Conservation (phyloP, 306 rosid species). For the Comarum palustre region DNA sequence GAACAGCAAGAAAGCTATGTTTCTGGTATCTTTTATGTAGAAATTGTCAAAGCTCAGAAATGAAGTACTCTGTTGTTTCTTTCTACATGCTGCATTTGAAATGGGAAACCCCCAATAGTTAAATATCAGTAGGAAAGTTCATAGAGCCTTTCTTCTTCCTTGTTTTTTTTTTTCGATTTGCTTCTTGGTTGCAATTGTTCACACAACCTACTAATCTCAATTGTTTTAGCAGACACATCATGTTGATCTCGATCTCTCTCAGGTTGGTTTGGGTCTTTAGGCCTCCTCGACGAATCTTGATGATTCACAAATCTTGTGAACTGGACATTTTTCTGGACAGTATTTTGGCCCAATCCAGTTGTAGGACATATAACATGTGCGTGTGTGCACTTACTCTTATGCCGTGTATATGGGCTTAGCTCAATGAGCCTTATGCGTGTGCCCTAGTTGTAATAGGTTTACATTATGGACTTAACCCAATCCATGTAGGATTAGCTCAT, state of each 20-base stretch:
- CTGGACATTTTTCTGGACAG: no score
- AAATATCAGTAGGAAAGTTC: constrained; percentile 36
- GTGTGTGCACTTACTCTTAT: no score
- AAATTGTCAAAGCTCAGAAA: constrained; percentile 28
- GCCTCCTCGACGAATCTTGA: no score
- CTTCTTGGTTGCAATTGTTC: not conserved
- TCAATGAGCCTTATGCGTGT: no score
- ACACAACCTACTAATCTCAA: not conserved
- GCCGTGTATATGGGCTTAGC: no score
- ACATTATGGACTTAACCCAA: no score
- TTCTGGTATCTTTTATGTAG: constrained; percentile 27
- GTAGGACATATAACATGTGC: no score
- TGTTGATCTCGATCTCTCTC: not conserved
- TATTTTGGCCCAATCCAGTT: no score
- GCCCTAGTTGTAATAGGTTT: no score
- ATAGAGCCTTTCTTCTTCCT: constrained; percentile 13
- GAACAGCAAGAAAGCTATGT: constrained; percentile 34
- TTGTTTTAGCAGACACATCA: not conserved
- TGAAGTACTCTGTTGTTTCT: constrained; percentile 27
- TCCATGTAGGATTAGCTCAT: no score
- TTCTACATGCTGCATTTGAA: constrained; percentile 29
- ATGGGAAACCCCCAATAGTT: constrained; percentile 30
- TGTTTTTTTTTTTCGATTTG: not conserved
- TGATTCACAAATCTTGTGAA: no score
- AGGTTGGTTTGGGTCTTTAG: not conserved